Conservation (phyloP, 305 asterid genomes). For the Nicotiana rustica region DNA sequence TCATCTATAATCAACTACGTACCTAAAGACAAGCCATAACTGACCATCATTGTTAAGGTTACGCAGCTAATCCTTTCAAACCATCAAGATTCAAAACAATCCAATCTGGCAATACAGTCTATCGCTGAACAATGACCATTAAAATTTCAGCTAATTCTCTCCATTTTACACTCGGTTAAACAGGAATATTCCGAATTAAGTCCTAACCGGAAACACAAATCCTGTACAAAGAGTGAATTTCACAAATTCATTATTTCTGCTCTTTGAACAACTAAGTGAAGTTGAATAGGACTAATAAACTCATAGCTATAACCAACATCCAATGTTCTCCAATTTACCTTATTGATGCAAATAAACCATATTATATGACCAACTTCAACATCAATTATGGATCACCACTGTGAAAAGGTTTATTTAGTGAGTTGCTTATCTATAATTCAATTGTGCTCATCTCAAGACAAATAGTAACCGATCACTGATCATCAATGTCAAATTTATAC, state of each 20-base stretch:
- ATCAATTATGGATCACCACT: neutral
- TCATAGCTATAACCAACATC: conserved; percentile 18
- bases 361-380: neutral
- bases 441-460: neutral
- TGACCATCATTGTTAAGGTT: neutral
- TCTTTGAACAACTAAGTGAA: conserved; percentile 16
- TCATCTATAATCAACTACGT: conserved; percentile 9
- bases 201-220: neutral
- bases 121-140: neutral
- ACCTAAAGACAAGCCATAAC: neutral
- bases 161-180: neutral
- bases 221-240: neutral
- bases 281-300: neutral
- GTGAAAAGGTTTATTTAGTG: neutral
- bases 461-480: neutral
- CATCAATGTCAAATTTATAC: neutral
- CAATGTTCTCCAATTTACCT: neutral
- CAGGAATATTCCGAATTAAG: neutral
- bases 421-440: neutral
- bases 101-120: neutral
- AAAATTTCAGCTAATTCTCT: neutral
- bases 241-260: neutral
- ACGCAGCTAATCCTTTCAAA: conserved; percentile 1
- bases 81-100: neutral
- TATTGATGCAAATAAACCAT: conserved; percentile 18